Percentiles rank a stretch among this genome's conserved stretches.
phyloP scores from a whole-genome alignment of 2,329 filamentous ascomycete species.

The Zymoseptoria ardabiliae region DNA sequence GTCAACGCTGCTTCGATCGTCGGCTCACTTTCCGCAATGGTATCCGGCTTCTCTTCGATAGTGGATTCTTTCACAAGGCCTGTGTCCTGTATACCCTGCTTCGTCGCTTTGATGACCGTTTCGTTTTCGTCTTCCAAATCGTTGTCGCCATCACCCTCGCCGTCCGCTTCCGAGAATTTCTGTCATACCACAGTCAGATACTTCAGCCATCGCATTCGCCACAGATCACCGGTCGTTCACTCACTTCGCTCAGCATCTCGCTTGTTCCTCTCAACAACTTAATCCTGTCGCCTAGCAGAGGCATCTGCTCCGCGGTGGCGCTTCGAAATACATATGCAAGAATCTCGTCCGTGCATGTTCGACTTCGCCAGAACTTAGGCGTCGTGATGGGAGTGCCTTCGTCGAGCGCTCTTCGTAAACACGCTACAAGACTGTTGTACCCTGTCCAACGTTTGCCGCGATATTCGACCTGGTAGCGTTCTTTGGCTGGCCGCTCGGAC shows the following conservation, averaged over 20 bases:
- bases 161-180: slow-evolving; percentile 13
- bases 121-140: background rate
- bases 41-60: background rate
- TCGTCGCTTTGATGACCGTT: background rate
- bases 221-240: background rate
- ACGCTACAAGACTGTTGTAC: slow-evolving; percentile 89
- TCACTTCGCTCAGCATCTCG: slow-evolving; percentile 51
- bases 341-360: slow-evolving; percentile 60
- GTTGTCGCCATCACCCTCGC: slow-evolving; percentile 4
- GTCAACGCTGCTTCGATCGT: background rate
- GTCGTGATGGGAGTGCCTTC: slow-evolving; percentile 88
- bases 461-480: slow-evolving; percentile 79
- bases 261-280: slow-evolving; percentile 77
- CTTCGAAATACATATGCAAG: slow-evolving; percentile 77
- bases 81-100: background rate
- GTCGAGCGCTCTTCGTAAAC: slow-evolving; percentile 77
- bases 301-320: slow-evolving; percentile 77
- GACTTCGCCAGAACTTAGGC: slow-evolving; percentile 66
- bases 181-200: slow-evolving; percentile 9
- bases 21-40: background rate
- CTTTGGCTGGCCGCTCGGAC: slow-evolving; percentile 63
- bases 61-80: background rate
- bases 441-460: slow-evolving; percentile 78
- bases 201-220: background rate
- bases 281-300: slow-evolving; percentile 70